Conservation (phyloP, 1,284 basidiomycete genomes). For the Sanghuangporus weigelae region DNA sequence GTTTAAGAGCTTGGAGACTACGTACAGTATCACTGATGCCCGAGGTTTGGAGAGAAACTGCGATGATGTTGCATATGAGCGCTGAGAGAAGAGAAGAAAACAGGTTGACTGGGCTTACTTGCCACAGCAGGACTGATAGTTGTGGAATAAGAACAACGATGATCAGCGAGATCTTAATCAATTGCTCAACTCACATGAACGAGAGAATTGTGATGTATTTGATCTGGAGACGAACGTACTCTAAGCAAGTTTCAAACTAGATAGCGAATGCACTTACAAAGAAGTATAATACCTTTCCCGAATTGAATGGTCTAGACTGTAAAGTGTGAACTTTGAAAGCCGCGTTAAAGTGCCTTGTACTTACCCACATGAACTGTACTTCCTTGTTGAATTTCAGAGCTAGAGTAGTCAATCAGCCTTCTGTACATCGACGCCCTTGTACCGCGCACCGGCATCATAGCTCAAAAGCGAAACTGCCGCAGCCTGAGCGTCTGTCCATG, state of each 20-base stretch:
- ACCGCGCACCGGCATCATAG: background rate
- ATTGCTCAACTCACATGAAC: background rate
- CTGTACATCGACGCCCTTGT: background rate
- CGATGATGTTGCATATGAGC: too few species aligned
- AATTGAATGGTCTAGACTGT: background rate
- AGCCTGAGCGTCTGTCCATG: background rate
- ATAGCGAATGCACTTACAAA: background rate
- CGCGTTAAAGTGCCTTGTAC: background rate
- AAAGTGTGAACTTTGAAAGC: background rate
- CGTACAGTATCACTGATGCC: too few species aligned
- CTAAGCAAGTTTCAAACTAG: background rate
- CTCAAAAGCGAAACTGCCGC: background rate
- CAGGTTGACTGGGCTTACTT: too few species aligned
- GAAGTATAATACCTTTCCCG: background rate
- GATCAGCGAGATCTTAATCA: background rate
- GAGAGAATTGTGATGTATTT: background rate
- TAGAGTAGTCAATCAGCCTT: background rate
- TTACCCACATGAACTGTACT: background rate
- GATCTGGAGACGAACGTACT: background rate
- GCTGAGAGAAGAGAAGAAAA: too few species aligned
- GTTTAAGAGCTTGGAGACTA: too few species aligned
- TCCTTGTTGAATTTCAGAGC: background rate
- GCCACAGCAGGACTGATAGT: too few species aligned
- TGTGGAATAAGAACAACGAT: too few species aligned
- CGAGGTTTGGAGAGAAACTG: too few species aligned